Evolutionary conservation across 306 rosid species (phyloP), one percentile per base, ranked within the genome.

Genomic region (Casuarina equisetifolia): DNA sequence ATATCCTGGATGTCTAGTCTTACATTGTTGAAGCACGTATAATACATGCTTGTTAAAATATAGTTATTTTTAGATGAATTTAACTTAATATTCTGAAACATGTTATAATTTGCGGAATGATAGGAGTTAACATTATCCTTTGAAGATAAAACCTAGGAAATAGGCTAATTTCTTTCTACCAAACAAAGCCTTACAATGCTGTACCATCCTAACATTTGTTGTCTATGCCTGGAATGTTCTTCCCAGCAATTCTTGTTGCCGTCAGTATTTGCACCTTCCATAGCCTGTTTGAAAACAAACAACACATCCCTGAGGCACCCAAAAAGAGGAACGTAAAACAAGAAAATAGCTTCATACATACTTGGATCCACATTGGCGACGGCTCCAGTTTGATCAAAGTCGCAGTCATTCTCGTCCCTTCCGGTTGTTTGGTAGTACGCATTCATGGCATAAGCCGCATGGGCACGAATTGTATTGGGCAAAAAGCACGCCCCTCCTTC

Each of bases 401-500:
- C 89, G 16, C 89, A 84, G 74, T 78, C 81, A 9, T 16, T 20
- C 3, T 53, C 81, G 11, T 78, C 73, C 59, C 2, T 63, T 58
- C 86, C 85, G 77, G 20, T 83, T 10, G 73, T 69, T 68, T 79
- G 89, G 68, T 81, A 94, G 61, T 90, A 90, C 0, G 79, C 58
- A 61, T 90, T 90, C 96, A 90, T 94, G 52, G 91, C 96, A 38
- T 78, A 90, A 0, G 91, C 73, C 0, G 96, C 94, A 35, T 94
- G 97, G 50, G 94, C 86, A 50, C 85, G 70, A 5, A 92, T 79
- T 0, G 88, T 86, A 75, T 90, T 25, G 2, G 98, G 96, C 45
- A 55, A 48, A 67, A 75, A 84, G 62, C 88, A 83, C 5, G 75
- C 57, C 45, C 90, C 84, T 20, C 80, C 82, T 76, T 83, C 84